Percentiles rank a stretch among this genome's conserved stretches.
Evolutionary conservation across 2,329 filamentous ascomycete genomes (phyloP).

Genomic region (Aspergillus pseudoterreus): DNA sequence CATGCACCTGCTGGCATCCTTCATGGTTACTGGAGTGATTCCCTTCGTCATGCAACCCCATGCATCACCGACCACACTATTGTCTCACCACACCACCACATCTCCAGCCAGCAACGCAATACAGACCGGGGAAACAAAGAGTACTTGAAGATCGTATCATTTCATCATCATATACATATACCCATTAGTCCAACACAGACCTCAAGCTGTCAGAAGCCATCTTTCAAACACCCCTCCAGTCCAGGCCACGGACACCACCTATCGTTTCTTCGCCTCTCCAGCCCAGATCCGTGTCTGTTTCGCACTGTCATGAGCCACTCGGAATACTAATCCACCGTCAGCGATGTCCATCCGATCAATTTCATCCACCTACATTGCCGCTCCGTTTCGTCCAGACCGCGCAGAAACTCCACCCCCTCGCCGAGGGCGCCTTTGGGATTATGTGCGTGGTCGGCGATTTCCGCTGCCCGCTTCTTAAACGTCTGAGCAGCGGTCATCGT

Average conservation of each 20-base stretch:
- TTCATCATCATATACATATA: not conserved
- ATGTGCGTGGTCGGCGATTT: slow-evolving; percentile 83
- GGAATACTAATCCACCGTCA: slow-evolving; percentile 54
- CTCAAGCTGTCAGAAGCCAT: too few species aligned
- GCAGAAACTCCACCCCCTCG: slow-evolving; percentile 73
- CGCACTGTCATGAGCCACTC: slow-evolving; percentile 68
- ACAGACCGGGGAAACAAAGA: not conserved
- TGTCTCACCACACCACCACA: not conserved
- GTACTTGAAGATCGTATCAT: not conserved
- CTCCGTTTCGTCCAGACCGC: slow-evolving; percentile 88
- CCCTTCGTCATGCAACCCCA: not conserved
- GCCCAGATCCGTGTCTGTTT: slow-evolving; percentile 69
- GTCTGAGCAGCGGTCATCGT: slow-evolving; percentile 47
- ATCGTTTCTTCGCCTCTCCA: slow-evolving; percentile 55
- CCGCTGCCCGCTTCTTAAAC: slow-evolving; percentile 74
- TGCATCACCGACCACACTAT: not conserved
- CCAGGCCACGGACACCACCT: slow-evolving; percentile 2
- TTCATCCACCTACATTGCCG: slow-evolving; percentile 50
- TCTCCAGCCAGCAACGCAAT: not conserved
- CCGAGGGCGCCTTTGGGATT: slow-evolving; percentile 70
- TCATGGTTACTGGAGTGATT: not conserved
- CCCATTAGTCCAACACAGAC: not conserved
- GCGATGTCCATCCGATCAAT: slow-evolving; percentile 4
- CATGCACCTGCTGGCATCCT: not conserved
- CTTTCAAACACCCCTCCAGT: too few species aligned